phyloP scores from a whole-genome alignment of 2,329 filamentous ascomycete genomes.

The Microcera coccophila region DNA sequence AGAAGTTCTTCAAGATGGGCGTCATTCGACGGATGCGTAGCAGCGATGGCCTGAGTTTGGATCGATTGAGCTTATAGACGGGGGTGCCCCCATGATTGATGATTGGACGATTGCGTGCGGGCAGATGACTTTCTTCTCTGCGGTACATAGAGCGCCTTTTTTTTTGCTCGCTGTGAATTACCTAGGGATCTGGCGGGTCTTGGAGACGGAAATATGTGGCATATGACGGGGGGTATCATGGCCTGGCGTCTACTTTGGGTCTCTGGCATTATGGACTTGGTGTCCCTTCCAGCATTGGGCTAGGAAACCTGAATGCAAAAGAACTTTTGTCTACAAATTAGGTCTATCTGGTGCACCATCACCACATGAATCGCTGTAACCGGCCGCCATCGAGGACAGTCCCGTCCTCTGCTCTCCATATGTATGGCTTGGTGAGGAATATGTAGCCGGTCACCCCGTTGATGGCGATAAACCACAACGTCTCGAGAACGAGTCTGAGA shows the following conservation, averaged over 20 bases:
- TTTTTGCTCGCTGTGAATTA: slow-evolving; percentile 7
- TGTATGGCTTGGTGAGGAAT: slow-evolving; percentile 65
- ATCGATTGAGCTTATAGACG: slow-evolving; percentile 67
- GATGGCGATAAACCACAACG: slow-evolving; percentile 62
- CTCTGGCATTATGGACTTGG: slow-evolving; percentile 1
- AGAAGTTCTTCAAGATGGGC: slow-evolving; percentile 76
- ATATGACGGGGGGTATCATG: slow-evolving; percentile 6
- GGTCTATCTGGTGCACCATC: slow-evolving; percentile 13
- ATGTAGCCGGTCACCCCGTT: slow-evolving; percentile 66
- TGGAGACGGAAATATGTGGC: slow-evolving; percentile 7
- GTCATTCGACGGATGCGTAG: slow-evolving; percentile 70
- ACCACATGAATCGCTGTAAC: slow-evolving; percentile 82
- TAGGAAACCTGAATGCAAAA: slow-evolving; percentile 13
- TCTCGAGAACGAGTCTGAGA: slow-evolving; percentile 56
- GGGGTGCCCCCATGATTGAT: not conserved
- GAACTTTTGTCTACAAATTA: slow-evolving; percentile 3
- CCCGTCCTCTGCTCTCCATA: slow-evolving; percentile 57
- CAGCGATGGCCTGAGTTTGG: slow-evolving; percentile 69
- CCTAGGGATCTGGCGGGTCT: too few relatives aligned
- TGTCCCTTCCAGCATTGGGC: slow-evolving; percentile 6
- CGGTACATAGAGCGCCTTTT: slow-evolving; percentile 12
- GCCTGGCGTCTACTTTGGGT: slow-evolving; percentile 16
- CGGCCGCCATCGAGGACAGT: slow-evolving; percentile 50
- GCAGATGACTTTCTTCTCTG: not conserved
- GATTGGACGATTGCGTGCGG: slow-evolving; percentile 3